phyloP scores from a whole-genome alignment of 1,139 yeast genomes.

The Suhomyces choctaworum region DNA sequence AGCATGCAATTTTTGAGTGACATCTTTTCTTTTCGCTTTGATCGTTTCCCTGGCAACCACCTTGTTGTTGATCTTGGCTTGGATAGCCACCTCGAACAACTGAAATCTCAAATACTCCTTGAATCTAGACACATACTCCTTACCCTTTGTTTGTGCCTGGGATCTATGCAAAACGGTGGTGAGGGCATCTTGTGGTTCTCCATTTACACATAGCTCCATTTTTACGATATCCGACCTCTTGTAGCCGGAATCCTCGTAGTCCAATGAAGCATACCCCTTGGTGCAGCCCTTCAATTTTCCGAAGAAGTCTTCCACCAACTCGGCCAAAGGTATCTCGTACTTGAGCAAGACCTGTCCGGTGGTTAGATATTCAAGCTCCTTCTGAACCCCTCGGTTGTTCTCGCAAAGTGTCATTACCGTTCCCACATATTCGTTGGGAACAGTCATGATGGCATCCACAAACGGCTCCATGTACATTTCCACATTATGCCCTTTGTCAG shows the following conservation, averaged over 20 bases:
- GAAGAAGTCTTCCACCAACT: conserved; percentile 90
- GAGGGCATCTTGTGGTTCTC: conserved; percentile 86
- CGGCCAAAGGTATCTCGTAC: conserved; percentile 82
- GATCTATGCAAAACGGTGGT: conserved; percentile 87
- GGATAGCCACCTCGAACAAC: conserved; percentile 89
- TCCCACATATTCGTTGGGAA: conserved; percentile 89
- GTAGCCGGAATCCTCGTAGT: conserved; percentile 93
- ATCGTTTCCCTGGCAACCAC: conserved; percentile 91
- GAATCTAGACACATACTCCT: conserved; percentile 79
- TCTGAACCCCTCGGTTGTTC: conserved; percentile 77
- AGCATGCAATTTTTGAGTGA: conserved; percentile 87
- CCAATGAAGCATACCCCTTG: conserved; percentile 90
- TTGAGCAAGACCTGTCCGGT: conserved; percentile 81
- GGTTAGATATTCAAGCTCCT: conserved; percentile 72
- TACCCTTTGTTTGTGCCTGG: conserved; percentile 70
- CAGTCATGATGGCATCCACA: conserved; percentile 87
- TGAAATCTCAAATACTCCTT: conserved; percentile 78
- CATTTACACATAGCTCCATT: conserved; percentile 86
- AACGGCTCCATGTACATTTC: conserved; percentile 76
- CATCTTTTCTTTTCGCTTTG: conserved; percentile 91
- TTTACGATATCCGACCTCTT: conserved; percentile 77
- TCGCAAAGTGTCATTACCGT: conserved; percentile 84
- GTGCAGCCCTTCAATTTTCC: conserved; percentile 90
- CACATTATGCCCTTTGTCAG: conserved; percentile 45
- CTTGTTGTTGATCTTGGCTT: conserved; percentile 82